Percentiles rank a stretch among this genome's conserved stretches.
Evolutionary conservation across 805 yeast genomes (phyloP).

Genomic region (Barnettozyma botsteinii): DNA sequence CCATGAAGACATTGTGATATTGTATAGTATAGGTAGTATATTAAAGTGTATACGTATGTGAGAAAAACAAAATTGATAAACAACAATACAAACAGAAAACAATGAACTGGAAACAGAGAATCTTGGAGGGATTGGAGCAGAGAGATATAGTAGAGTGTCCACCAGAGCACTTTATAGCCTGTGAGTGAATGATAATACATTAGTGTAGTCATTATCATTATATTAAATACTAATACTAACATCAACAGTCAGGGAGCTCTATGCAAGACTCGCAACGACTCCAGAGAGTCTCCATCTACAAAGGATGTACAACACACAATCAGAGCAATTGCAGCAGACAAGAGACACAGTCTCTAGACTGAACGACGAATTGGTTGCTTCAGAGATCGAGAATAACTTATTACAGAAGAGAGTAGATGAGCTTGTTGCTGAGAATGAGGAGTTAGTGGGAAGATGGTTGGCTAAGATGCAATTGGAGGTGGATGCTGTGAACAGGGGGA

Average conservation of each 20-base stretch:
- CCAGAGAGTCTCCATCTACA: slow-evolving; percentile 21
- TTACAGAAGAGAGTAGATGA: slow-evolving; percentile 29
- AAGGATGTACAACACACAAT: slow-evolving; percentile 24
- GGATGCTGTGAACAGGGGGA: slow-evolving; percentile 41
- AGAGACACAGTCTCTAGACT: slow-evolving; percentile 51
- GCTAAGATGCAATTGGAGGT: slow-evolving; percentile 53
- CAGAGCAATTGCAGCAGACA: slow-evolving; percentile 34
- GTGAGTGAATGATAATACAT: slow-evolving; percentile 4
- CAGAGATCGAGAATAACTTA: slow-evolving; percentile 48
- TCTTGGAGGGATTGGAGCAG: slow-evolving; percentile 7
- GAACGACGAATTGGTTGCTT: slow-evolving; percentile 61
- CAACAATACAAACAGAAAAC: neutral
- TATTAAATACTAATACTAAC: neutral
- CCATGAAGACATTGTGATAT: neutral
- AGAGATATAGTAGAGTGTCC: slow-evolving; percentile 16
- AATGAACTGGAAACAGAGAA: slow-evolving; percentile 10
- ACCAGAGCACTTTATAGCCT: slow-evolving; percentile 5
- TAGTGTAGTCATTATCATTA: neutral
- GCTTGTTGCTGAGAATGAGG: slow-evolving; percentile 43
- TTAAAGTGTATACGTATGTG: neutral
- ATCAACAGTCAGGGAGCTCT: slow-evolving; percentile 13
- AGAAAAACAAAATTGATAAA: neutral
- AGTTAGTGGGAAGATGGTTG: slow-evolving; percentile 54
- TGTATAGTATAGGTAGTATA: neutral
- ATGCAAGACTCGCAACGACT: slow-evolving; percentile 10